Percentiles rank a stretch among this genome's conserved stretches.
These are phyloP conservation scores for Diaporthe aspalathi DNA, from an alignment of 2,329 filamentous ascomycete species.

Conservation along the genomic window DNA sequence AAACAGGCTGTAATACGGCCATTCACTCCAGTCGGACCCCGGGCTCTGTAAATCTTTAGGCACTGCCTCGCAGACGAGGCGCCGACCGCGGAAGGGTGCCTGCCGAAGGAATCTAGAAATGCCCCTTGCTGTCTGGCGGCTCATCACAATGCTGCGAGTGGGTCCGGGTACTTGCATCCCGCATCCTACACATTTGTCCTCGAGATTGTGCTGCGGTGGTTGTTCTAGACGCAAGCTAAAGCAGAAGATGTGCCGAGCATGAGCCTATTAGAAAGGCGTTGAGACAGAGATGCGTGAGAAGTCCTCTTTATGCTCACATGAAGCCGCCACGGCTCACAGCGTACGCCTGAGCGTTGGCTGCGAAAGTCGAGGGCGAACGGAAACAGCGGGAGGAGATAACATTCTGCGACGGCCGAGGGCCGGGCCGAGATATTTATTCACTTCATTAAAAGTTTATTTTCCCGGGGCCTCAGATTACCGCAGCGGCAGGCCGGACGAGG, in stretches of 20 bases:
- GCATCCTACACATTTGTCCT: background rate
- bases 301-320: background rate
- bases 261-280: background rate
- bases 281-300: background rate
- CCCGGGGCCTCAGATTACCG: background rate
- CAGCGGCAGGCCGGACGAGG: slow-evolving; percentile 17
- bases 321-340: background rate
- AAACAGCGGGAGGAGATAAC: background rate
- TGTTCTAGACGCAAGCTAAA: background rate
- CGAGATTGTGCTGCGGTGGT: background rate
- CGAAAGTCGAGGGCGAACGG: background rate
- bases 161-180: slow-evolving; percentile 14
- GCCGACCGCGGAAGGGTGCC: background rate
- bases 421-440: slow-evolving; percentile 26
- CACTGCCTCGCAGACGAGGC: background rate
- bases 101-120: background rate
- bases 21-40: background rate
- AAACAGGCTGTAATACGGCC: background rate
- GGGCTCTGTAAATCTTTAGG: background rate
- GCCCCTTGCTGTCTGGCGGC: background rate
- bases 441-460: slow-evolving; percentile 29
- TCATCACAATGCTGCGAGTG: background rate
- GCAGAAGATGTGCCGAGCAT: background rate
- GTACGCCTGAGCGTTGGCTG: background rate
- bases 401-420: slow-evolving; percentile 20